Percentiles rank a stretch among this genome's conserved stretches.
These are phyloP conservation scores for Colletotrichum tamarilloi DNA, from an alignment of 2,329 filamentous ascomycete genomes.

Conservation along the genomic window DNA sequence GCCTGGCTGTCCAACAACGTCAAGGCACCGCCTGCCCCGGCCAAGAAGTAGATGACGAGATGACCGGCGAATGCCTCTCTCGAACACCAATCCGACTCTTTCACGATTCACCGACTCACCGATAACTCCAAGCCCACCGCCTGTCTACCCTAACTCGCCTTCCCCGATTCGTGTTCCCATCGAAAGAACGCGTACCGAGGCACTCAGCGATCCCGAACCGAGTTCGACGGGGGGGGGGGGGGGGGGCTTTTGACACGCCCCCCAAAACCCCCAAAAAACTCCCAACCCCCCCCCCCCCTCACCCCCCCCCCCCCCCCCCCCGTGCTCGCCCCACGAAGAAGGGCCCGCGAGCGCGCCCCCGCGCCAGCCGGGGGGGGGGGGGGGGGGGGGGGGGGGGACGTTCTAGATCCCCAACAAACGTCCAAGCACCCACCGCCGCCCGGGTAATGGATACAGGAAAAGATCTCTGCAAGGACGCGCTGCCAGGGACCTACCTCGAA, in stretches of 20 bases:
- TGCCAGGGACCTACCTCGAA: neutral
- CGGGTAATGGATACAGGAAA: conserved; percentile 9
- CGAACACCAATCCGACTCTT: conserved; percentile 7
- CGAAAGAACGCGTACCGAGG: conserved; percentile 4
- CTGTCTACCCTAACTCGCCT: neutral
- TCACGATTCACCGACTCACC: neutral
- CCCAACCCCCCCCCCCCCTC: too few relatives aligned
- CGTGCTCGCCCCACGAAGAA: too few relatives aligned
- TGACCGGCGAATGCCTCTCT: conserved; percentile 1
- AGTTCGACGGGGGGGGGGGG: neutral
- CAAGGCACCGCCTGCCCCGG: conserved; percentile 70
- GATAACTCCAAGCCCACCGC: neutral
- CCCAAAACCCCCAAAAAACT: too few relatives aligned
- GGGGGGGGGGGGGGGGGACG: neutral
- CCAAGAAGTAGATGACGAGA: conserved; percentile 60
- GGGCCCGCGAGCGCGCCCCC: too few relatives aligned
- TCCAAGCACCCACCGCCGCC: neutral
- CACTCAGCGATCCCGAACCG: conserved; percentile 10
- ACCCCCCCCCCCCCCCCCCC: too few relatives aligned
- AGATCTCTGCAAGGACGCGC: conserved; percentile 9
- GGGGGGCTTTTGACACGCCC: too few relatives aligned
- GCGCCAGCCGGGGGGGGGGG: neutral
- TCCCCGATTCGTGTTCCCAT: conserved; percentile 1
- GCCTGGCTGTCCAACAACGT: conserved; percentile 88
- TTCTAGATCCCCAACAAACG: neutral